Evolutionary conservation across 768 basidiomycete genomes (phyloP).

Genomic region (Lentinus brumalis): DNA sequence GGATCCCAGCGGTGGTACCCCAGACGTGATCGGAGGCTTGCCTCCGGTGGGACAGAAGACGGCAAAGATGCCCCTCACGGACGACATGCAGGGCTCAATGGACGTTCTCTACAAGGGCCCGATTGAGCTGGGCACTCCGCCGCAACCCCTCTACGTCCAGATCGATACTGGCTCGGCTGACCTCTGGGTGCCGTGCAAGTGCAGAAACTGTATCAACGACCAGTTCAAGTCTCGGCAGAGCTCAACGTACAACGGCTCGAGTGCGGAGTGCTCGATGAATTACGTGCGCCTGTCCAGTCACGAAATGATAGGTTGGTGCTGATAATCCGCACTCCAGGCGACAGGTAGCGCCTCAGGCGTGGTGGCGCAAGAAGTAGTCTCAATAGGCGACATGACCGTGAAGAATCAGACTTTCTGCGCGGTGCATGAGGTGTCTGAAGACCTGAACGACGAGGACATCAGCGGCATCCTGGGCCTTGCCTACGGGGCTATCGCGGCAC

Average conservation of each 20-base stretch:
- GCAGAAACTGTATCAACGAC: constrained; percentile 38
- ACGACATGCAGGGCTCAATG: constrained; percentile 39
- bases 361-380: constrained; percentile 52
- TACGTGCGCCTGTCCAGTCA: constrained; percentile 42
- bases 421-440: constrained; percentile 46
- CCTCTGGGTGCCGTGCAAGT: constrained; percentile 55
- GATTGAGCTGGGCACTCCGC: constrained; percentile 54
- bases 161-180: constrained; percentile 73
- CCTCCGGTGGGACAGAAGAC: constrained; percentile 26
- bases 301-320: neutral
- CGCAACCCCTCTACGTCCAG: constrained; percentile 55
- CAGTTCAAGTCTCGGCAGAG: constrained; percentile 45
- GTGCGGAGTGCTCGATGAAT: constrained; percentile 37
- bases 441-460: constrained; percentile 53
- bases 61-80: constrained; percentile 36
- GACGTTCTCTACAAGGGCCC: constrained; percentile 53
- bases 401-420: constrained; percentile 58
- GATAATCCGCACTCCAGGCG: constrained; percentile 38
- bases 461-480: constrained; percentile 65
- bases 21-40: neutral
- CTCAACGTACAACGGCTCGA: constrained; percentile 38
- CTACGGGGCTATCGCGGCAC: constrained; percentile 56
- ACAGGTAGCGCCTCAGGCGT: constrained; percentile 53
- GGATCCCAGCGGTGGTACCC: too few relatives aligned
- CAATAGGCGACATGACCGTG: constrained; percentile 47